Evolutionary conservation across 345 rosid species (phyloP).

Genomic region (Geranium rotundifolium): DNA sequence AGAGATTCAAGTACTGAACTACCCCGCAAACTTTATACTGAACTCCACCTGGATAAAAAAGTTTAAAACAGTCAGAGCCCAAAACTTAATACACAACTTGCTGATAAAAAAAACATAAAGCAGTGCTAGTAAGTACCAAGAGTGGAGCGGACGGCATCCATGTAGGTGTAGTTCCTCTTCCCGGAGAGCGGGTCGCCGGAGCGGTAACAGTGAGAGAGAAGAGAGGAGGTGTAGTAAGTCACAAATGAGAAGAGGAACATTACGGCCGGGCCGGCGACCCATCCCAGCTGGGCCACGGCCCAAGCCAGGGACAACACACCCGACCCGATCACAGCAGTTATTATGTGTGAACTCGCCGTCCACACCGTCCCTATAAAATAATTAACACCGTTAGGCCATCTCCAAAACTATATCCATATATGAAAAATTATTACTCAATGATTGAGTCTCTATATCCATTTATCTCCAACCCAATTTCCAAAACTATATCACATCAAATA

Average conservation of each 20-base stretch:
- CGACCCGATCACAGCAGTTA: constrained; percentile 41
- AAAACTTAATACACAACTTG: too few relatives aligned
- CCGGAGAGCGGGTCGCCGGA: constrained; percentile 33
- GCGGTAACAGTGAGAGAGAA: constrained; percentile 44
- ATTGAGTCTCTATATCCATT: too few relatives aligned
- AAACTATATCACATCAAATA: too few relatives aligned
- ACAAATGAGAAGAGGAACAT: constrained; percentile 30
- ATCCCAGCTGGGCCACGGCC: constrained; percentile 43
- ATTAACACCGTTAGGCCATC: too few relatives aligned
- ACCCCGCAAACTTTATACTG: constrained; percentile 33
- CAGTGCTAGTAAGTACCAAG: constrained; percentile 15
- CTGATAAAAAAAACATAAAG: too few relatives aligned
- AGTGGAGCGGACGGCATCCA: constrained; percentile 42
- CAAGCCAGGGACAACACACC: constrained; percentile 39
- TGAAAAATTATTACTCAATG: too few relatives aligned
- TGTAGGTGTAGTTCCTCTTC: constrained; percentile 50
- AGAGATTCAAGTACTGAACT: constrained; percentile 35
- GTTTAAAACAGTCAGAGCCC: not conserved
- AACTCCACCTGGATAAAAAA: constrained; percentile 19
- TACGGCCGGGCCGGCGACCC: constrained; percentile 34
- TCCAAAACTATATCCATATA: too few relatives aligned
- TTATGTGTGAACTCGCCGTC: constrained; percentile 39
- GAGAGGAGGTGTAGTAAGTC: constrained; percentile 37
- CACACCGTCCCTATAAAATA: constrained; percentile 22
- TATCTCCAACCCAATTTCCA: too few relatives aligned